Percentiles rank a stretch among this genome's conserved stretches.
Conservation (phyloP, 2,329 filamentous ascomycete genomes). For the Verticillium zaregamsianum region DNA sequence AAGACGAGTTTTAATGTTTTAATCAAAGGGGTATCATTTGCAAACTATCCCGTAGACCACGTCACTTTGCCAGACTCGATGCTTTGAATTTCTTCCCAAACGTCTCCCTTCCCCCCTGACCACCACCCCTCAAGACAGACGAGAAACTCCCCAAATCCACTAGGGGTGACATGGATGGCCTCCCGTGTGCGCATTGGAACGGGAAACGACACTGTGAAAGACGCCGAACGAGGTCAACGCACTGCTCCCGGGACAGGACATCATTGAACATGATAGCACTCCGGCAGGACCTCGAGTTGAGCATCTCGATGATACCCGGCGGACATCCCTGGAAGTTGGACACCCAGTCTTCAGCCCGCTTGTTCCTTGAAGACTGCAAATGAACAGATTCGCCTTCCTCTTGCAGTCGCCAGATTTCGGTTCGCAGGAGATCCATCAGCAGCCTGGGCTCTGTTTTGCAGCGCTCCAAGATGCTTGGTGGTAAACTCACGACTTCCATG, state of each 20-base stretch:
- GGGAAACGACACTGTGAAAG: conserved; percentile 66
- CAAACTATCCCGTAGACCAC: neutral
- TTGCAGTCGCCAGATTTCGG: conserved; percentile 65
- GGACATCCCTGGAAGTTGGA: conserved; percentile 66
- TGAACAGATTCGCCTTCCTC: conserved; percentile 30
- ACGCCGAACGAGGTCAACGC: conserved; percentile 48
- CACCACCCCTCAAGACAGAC: neutral
- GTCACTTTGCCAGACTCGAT: neutral
- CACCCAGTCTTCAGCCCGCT: conserved; percentile 48
- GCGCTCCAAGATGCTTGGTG: conserved; percentile 69
- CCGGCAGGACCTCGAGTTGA: conserved; percentile 72
- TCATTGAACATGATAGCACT: conserved; percentile 90
- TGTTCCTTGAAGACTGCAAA: neutral
- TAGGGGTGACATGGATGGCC: conserved; percentile 62
- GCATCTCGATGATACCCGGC: conserved; percentile 67
- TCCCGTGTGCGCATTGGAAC: conserved; percentile 80
- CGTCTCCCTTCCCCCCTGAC: neutral
- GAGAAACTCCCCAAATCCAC: conserved; percentile 39
- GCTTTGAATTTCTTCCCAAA: conserved; percentile 11
- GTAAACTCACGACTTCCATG: conserved; percentile 56
- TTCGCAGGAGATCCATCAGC: conserved; percentile 68
- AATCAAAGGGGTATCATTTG: conserved; percentile 4
- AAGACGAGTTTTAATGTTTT: neutral
- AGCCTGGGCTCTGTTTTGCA: conserved; percentile 70
- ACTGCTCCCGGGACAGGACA: conserved; percentile 52